Evolutionary conservation across 164 flowering plant species (phyloP).

Genomic region (Berberis vulgaris): DNA sequence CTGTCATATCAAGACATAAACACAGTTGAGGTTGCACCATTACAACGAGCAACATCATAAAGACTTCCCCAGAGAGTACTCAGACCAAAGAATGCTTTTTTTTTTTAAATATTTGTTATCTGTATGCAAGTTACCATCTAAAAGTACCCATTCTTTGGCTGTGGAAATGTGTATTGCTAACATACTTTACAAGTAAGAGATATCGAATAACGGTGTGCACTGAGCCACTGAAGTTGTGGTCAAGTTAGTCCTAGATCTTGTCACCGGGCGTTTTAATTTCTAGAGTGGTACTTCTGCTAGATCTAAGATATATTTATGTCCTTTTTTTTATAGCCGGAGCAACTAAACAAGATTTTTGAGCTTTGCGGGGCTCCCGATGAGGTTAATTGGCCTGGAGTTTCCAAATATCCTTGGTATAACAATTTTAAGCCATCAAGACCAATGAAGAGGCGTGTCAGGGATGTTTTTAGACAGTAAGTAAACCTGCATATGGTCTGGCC

Average conservation of each 20-base stretch:
- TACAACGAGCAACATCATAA: too few relatives aligned
- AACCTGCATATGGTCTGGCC: not conserved
- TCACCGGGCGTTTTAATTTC: too few relatives aligned
- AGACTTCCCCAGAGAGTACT: not conserved
- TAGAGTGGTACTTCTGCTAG: too few relatives aligned
- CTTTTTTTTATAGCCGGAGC: slow-evolving; percentile 49
- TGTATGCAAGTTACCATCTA: too few relatives aligned
- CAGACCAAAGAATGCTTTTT: too few relatives aligned
- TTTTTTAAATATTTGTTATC: too few relatives aligned
- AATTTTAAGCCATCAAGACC: slow-evolving; percentile 67
- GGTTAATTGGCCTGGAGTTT: slow-evolving; percentile 73
- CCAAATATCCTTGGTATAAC: slow-evolving; percentile 71
- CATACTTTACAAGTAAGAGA: too few relatives aligned
- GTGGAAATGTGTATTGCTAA: too few relatives aligned
- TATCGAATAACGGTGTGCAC: not conserved
- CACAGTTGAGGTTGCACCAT: too few relatives aligned
- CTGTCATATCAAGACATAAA: too few relatives aligned
- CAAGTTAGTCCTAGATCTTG: too few relatives aligned
- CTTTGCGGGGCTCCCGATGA: slow-evolving; percentile 83
- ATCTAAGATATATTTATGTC: not conserved
- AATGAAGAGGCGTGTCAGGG: slow-evolving; percentile 67
- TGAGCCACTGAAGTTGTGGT: not conserved
- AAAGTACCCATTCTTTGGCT: too few relatives aligned
- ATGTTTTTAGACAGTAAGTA: slow-evolving; percentile 69
- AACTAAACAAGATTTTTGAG: slow-evolving; percentile 71